phyloP scores from a whole-genome alignment of 371 early-diverging fungal genomes.

The Rhizopus arrhizus region DNA sequence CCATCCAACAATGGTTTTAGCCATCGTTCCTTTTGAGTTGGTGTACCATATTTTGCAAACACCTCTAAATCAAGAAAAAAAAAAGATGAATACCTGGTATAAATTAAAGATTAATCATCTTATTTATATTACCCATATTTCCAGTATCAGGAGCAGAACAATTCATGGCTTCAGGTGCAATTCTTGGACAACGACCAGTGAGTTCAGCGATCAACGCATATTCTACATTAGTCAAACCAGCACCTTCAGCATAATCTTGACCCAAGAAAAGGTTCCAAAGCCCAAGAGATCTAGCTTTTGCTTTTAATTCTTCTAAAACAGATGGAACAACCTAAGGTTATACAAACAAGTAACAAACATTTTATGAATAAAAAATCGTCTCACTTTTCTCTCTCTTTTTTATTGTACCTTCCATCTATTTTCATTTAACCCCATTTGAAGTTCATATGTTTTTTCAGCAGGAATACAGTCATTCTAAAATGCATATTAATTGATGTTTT shows the following conservation, averaged over 20 bases:
- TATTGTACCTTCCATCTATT: slow-evolving; percentile 77
- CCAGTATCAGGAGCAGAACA: slow-evolving; percentile 97
- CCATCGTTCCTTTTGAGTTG: slow-evolving; percentile 84
- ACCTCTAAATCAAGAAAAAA: slow-evolving; percentile 62
- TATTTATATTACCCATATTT: slow-evolving; percentile 74
- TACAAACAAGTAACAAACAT: background rate
- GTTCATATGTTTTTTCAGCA: slow-evolving; percentile 75
- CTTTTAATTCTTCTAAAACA: slow-evolving; percentile 86
- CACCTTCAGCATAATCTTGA: slow-evolving; percentile 74
- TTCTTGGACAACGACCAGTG: slow-evolving; percentile 75
- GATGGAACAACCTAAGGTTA: slow-evolving; percentile 69
- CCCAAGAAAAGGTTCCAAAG: slow-evolving; percentile 96
- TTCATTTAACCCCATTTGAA: slow-evolving; percentile 75
- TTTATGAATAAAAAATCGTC: too few species aligned
- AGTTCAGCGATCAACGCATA: slow-evolving; percentile 90
- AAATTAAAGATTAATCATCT: too few species aligned
- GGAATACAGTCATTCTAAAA: slow-evolving; percentile 92
- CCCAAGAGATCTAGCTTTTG: slow-evolving; percentile 85
- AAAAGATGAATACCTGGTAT: too few species aligned
- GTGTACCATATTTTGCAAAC: slow-evolving; percentile 90
- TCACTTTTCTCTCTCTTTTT: background rate
- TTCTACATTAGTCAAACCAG: slow-evolving; percentile 94
- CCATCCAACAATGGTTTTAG: slow-evolving; percentile 86
- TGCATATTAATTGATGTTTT: background rate
- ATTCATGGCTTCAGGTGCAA: slow-evolving; percentile 91